Percentiles rank a stretch among this genome's conserved stretches.
phyloP scores from a whole-genome alignment of 2,329 filamentous ascomycete genomes.

The Clarireedia monteithiana region DNA sequence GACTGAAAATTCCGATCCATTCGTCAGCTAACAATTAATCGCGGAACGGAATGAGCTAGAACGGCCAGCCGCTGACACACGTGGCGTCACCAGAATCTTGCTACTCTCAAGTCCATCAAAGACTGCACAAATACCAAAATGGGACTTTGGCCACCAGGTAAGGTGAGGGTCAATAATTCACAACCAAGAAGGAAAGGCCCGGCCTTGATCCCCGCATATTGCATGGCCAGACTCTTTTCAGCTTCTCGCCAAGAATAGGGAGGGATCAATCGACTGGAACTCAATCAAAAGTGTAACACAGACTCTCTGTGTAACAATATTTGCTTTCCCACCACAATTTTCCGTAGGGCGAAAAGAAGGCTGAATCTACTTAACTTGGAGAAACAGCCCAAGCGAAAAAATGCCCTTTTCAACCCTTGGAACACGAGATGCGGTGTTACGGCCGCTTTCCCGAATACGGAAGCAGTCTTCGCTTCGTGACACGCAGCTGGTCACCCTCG shows the following conservation, averaged over 20 bases:
- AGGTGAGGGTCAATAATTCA: too few species aligned
- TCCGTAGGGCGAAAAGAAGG: conserved; percentile 9
- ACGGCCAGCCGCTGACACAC: neutral
- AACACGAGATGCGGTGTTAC: neutral
- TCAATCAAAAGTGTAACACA: conserved; percentile 2
- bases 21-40: neutral
- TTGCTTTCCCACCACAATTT: neutral
- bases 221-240: neutral
- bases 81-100: neutral
- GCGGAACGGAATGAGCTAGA: neutral
- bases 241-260: conserved; percentile 4
- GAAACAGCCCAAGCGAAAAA: conserved; percentile 3
- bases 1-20: neutral
- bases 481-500: neutral
- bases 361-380: conserved; percentile 4
- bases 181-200: neutral
- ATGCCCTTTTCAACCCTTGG: neutral
- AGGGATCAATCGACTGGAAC: neutral
- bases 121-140: neutral
- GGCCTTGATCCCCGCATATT: neutral
- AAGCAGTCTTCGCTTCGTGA: neutral
- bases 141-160: neutral
- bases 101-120: neutral
- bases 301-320: neutral
- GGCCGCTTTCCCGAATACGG: neutral